A percentile compares a stretch with the other conserved stretches of the same genome.
These are phyloP conservation scores for Setaria italica DNA, from an alignment of 202 grass and related monocot genomes.

Conservation along the genomic window DNA sequence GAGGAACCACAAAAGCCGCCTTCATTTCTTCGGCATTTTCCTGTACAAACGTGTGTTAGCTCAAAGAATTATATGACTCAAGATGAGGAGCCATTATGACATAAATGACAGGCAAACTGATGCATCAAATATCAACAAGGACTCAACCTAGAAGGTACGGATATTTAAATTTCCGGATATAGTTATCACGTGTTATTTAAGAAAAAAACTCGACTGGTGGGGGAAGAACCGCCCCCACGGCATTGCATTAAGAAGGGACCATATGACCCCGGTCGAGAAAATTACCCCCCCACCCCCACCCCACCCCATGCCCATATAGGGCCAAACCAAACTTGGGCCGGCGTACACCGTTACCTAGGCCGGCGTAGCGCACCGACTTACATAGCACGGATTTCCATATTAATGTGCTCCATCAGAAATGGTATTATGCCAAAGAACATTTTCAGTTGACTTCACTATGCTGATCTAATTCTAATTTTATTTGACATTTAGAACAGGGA, in stretches of 20 bases:
- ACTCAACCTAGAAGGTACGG: constrained; percentile 2
- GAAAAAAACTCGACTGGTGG: background rate
- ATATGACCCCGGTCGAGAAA: too few relatives aligned
- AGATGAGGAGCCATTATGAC: background rate
- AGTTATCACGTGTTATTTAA: constrained; percentile 18
- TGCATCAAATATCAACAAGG: constrained; percentile 31
- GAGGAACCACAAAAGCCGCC: constrained; percentile 25
- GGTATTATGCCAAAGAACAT: constrained; percentile 22
- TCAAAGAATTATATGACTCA: constrained; percentile 44
- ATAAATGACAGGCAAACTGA: constrained; percentile 26
- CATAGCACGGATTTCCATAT: constrained; percentile 16
- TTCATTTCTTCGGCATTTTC: constrained; percentile 49
- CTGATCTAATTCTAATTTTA: background rate
- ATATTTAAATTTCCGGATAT: constrained; percentile 11
- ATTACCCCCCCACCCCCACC: too few relatives aligned
- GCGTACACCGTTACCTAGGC: too few relatives aligned
- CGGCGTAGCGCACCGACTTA: background rate
- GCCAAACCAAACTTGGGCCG: too few relatives aligned
- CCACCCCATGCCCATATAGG: too few relatives aligned
- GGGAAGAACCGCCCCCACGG: too few relatives aligned
- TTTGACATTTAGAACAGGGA: background rate
- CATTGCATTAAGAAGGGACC: too few relatives aligned
- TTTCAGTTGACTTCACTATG: background rate
- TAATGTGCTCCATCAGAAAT: constrained; percentile 15
- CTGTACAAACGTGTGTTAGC: constrained; percentile 46